Conservation (phyloP, 1,284 basidiomycete species). For the Sporisorium iseilematis-ciliati region DNA sequence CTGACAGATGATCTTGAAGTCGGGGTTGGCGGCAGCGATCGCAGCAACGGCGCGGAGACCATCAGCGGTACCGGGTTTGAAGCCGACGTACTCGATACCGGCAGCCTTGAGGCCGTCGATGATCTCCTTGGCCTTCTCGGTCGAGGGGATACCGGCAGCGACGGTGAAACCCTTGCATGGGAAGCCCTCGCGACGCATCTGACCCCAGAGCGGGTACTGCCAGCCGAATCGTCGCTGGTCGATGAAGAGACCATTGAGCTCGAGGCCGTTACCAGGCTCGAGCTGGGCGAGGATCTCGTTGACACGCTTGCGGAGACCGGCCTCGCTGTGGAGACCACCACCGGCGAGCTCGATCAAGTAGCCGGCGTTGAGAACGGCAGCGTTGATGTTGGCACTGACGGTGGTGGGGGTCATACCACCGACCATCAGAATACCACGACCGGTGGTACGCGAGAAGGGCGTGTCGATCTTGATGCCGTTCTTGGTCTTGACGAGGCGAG, state of each 20-base stretch:
- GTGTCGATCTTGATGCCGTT: slow-evolving; percentile 78
- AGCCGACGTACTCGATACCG: slow-evolving; percentile 93
- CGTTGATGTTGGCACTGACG: slow-evolving; percentile 64
- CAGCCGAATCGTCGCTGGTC: slow-evolving; percentile 95
- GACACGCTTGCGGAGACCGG: slow-evolving; percentile 88
- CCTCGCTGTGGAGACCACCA: slow-evolving; percentile 94
- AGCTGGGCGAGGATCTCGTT: slow-evolving; percentile 55
- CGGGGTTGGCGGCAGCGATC: slow-evolving; percentile 92
- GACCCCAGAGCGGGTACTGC: slow-evolving; percentile 97
- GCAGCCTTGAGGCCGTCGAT: slow-evolving; percentile 81
- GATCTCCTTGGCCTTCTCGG: slow-evolving; percentile 93
- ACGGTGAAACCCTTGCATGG: slow-evolving; percentile 98
- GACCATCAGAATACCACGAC: slow-evolving; percentile 97
- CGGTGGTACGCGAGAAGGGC: slow-evolving; percentile 91
- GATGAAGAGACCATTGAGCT: slow-evolving; percentile 96
- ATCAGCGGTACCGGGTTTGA: slow-evolving; percentile 97
- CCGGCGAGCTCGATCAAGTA: slow-evolving; percentile 97
- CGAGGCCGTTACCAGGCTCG: slow-evolving; percentile 75
- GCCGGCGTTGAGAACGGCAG: slow-evolving; percentile 88
- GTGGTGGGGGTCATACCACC: slow-evolving; percentile 82
- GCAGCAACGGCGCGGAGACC: slow-evolving; percentile 96
- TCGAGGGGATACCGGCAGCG: slow-evolving; percentile 91
- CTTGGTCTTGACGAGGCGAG: slow-evolving; percentile 83
- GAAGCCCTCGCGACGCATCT: slow-evolving; percentile 93
- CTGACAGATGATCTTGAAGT: slow-evolving; percentile 97